Evolutionary conservation across 2,329 filamentous ascomycete species (phyloP), one percentile per base, ranked within the genome.

Genomic region (Zasmidium citrigriseum): DNA sequence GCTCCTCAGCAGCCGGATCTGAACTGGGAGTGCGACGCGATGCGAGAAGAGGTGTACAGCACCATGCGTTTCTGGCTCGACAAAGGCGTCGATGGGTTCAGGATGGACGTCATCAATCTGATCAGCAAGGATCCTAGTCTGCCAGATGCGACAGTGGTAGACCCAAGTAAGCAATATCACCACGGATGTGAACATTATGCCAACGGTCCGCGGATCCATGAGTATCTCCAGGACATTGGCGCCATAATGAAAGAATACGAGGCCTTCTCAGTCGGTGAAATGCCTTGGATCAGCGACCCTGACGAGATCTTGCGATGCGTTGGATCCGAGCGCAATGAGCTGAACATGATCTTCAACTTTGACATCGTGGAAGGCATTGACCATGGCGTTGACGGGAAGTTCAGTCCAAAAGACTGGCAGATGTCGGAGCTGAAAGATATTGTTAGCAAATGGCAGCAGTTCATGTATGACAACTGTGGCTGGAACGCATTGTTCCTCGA

Each of bases 291-390:
- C 61, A 66, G 71, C 77, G 4, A 77, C 80, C 75, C 34, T n/a
- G 34, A 41, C 14, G 34, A 41, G 14, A 41, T 41, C 14, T n/a
- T 41, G 5, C 34, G 34, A 14, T 77, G 76, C 3, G 85, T 89
- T 1, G 78, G 78, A 2, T 79, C 77, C 38, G 24, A 55, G 10
- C 78, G 83, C 11, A 77, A 79, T 29, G 85, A 89, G 68, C 72
- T 89, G 50, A 86, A 83, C 69, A 89, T 89, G 85, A 86, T 89
- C 52, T 89, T 89, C 72, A 83, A 88, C 65, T 89, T 89, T 68
- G 86, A 89, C 56, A 75, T 83, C n/a, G 77, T 83, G 60, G 76
- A 80, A 24, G 71, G 54, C 18, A 57, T 83, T 23, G 81, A 83
- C 20, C 34, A 57, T 55, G 71, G 82, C 18, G 79, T 82, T 11